Conservation (phyloP, 495 filamentous ascomycete species). For the Aspergillus mulundensis region DNA sequence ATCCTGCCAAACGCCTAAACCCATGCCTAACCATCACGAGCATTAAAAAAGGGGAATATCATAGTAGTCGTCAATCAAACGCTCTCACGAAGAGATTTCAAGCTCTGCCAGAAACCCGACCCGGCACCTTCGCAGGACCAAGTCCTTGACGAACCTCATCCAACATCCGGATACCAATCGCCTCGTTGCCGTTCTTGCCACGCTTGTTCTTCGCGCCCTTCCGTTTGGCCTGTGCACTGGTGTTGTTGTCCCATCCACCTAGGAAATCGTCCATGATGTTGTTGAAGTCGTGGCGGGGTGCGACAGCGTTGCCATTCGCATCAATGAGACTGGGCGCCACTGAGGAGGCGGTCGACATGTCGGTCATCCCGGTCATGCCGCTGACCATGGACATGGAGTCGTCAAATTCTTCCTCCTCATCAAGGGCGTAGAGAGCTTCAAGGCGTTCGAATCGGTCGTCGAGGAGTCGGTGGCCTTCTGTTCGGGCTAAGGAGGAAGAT, state of each 20-base stretch:
- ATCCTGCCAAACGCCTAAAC: conserved; percentile 10
- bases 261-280: conserved; percentile 92
- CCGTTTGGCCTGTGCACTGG: conserved; percentile 68
- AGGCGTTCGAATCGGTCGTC: conserved; percentile 91
- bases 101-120: conserved; percentile 30
- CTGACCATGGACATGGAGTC: conserved; percentile 52
- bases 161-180: conserved; percentile 78
- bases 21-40: conserved; percentile 2
- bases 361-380: conserved; percentile 50
- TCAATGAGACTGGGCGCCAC: conserved; percentile 43
- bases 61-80: conserved; percentile 14
- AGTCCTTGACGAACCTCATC: conserved; percentile 83
- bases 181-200: conserved; percentile 77
- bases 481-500: conserved; percentile 80
- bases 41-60: conserved; percentile 19
- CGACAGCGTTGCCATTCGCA: conserved; percentile 39
- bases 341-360: conserved; percentile 45
- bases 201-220: conserved; percentile 52
- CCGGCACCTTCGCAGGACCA: conserved; percentile 58
- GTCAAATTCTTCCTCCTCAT: conserved; percentile 61
- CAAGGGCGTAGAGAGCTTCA: conserved; percentile 76
- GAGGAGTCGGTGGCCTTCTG: conserved; percentile 79
- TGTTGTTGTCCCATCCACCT: conserved; percentile 53
- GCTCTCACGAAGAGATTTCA: background rate
- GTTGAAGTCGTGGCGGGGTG: conserved; percentile 71